Evolutionary conservation across 2,329 filamentous ascomycete species (phyloP), one percentile per base, ranked within the genome.

Genomic region (Pseudogymnoascus sp.): DNA sequence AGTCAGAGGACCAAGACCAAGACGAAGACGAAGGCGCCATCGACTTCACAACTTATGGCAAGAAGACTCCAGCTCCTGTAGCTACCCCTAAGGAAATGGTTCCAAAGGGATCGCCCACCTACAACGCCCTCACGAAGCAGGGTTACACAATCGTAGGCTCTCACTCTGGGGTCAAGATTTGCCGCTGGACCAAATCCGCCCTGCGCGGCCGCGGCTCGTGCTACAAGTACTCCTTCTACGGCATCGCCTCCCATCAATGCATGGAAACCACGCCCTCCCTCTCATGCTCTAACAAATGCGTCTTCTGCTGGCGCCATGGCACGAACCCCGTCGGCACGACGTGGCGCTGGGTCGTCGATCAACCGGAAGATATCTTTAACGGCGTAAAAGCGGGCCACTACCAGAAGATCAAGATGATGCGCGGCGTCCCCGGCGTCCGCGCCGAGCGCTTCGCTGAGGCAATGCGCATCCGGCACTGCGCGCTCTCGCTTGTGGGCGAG

Each of bases 191-290:
- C 8, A 99, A 99, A 77, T 97, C 93, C 1, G 93, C 93, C 8
- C 86, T 97, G 0, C 90, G 93, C 40, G 93, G 93, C 11, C 88
- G 93, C 42, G 95, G 93, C 4, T 96, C 91, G 24, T 99, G 93
- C 79, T 99, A 99, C 82, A 97, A 99, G 73, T 97, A 86, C 76
- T 96, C 91, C 0, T 96, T 99, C 75, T 99, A 99, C 75, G 93
- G 93, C 59, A 99, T 99, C 75, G 86, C 89, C 67, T 97, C 93
- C 0, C 95, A 99, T 73, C 88, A 96, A 66, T 99, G 93, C 76
- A 99, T 99, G 95, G 93, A 99, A 77, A 93, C 93, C 1, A 97
- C 93, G 0, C 93, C 93, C 0, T 96, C 93, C 0, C 84, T 99
- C 3, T 96, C 91, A 8, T 99, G 93, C 81, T 95, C 89, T 66